Conservation (phyloP, 371 early-diverging fungal species). For the Phascolomyces articulosus region DNA sequence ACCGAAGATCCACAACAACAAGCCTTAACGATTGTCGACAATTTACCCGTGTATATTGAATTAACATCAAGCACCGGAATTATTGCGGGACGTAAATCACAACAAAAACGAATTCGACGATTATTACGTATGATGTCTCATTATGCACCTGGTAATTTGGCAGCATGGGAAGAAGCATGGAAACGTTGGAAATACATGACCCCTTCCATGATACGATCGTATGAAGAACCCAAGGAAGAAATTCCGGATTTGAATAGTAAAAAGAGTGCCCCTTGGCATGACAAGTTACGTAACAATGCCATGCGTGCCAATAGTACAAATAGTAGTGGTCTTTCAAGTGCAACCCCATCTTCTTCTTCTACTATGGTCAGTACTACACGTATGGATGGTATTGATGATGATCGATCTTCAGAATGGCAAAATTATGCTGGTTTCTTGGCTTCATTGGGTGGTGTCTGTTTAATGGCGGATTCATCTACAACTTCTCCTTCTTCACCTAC, state of each 20-base stretch:
- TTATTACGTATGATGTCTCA: constrained; percentile 69
- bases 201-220: constrained; percentile 49
- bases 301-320: constrained; percentile 23
- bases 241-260: constrained; percentile 24
- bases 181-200: constrained; percentile 77
- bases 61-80: constrained; percentile 62
- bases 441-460: constrained; percentile 68
- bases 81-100: constrained; percentile 74
- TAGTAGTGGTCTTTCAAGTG: constrained; percentile 11
- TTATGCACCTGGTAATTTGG: constrained; percentile 78
- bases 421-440: constrained; percentile 77
- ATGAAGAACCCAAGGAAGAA: constrained; percentile 48
- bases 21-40: constrained; percentile 70
- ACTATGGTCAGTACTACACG: constrained; percentile 10
- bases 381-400: constrained; percentile 38
- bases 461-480: constrained; percentile 48
- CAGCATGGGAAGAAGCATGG: constrained; percentile 88
- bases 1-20: constrained; percentile 56
- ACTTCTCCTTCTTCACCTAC: constrained; percentile 37
- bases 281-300: constrained; percentile 38
- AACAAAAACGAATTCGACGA: constrained; percentile 80
- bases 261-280: constrained; percentile 41
- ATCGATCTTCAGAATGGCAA: constrained; percentile 61
- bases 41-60: constrained; percentile 73
- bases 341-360: constrained; percentile 5